Evolutionary conservation across 805 yeast genomes (phyloP), one percentile per base, ranked within the genome.

Genomic region (Ogataea salicorniae): DNA sequence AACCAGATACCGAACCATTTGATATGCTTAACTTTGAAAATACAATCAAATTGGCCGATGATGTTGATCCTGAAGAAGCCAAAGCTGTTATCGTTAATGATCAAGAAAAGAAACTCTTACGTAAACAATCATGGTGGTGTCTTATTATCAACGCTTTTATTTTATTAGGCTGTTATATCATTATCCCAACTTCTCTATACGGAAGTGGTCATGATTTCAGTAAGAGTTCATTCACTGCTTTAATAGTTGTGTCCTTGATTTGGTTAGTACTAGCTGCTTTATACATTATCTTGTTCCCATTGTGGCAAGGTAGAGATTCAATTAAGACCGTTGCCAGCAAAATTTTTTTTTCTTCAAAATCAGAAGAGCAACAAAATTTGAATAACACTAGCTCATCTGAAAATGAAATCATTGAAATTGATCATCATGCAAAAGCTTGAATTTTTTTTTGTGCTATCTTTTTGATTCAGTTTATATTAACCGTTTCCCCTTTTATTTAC

Each of bases 81-180:
- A 49, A 51, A 16, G 67, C 68, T 4, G 52, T 66, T 55, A 46
- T 44, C 9, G 48, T 61, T 8, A 45, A 53, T 7, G 53, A 46
- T 5, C 52, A 52, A 3, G 66, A 62, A 16, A 53, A 56, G 41
- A 55, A 52, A 17, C 18, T 42, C 6, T 39, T 58, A 11, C 69
- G 68, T 48, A 63, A 52, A 34, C 79, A 75, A 35, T 65, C 70
- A 8, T 56, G 61, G 29, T 66, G 74, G 50, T 72, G 78, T 57
- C 55, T 72, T 8, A 52, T 63, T 2, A 60, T 76, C 34, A 76
- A 79, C 41, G 23, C 54, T 14, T 57, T 68, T 35, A 33, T 64
- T 13, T 20, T 68, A 3, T 41, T 63, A 18, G 64, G 67, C 2
- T 66, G 61, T 17, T 67, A 62, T 47, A 44, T 71, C 6, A 51